Percentiles rank a stretch among this genome's conserved stretches.
Conservation (phyloP, 2,329 filamentous ascomycete species). For the Ilyonectria sp. region DNA sequence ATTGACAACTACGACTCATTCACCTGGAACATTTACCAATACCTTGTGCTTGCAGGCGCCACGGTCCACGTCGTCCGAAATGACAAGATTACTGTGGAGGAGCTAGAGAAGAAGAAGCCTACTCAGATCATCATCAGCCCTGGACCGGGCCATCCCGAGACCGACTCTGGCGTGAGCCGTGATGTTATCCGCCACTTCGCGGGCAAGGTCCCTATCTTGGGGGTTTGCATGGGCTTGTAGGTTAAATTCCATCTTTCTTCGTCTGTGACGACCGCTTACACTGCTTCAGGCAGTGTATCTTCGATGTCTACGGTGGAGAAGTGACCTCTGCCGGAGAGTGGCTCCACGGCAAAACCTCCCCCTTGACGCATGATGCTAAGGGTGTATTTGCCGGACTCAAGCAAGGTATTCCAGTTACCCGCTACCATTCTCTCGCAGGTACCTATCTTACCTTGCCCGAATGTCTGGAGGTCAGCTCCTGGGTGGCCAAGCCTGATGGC, state of each 20-base stretch:
- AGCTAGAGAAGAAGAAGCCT: conserved; percentile 86
- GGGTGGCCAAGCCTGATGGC: conserved; percentile 83
- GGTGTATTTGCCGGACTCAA: conserved; percentile 90
- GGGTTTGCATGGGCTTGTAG: conserved; percentile 99
- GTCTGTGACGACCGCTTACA: conserved; percentile 11
- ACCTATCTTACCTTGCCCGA: conserved; percentile 89
- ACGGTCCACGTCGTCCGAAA: conserved; percentile 92
- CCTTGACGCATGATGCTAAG: conserved; percentile 88
- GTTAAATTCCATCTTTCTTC: conserved; percentile 13
- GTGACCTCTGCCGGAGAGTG: conserved; percentile 97
- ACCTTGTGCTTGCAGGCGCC: conserved; percentile 95
- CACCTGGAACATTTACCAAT: conserved; percentile 99
- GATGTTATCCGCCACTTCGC: conserved; percentile 92
- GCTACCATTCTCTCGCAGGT: conserved; percentile 96
- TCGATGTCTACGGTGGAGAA: conserved; percentile 91
- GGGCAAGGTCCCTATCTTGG: conserved; percentile 94
- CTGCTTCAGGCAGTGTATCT: conserved; percentile 85
- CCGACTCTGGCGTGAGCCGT: conserved; percentile 93
- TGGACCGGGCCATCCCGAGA: conserved; percentile 91
- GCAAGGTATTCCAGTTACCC: conserved; percentile 87
- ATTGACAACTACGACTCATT: conserved; percentile 99
- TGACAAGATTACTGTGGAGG: conserved; percentile 88
- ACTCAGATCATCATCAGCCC: conserved; percentile 97
- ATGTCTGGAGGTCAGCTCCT: conserved; percentile 91
- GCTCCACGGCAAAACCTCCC: conserved; percentile 96